Percentiles rank a stretch among this genome's conserved stretches.
These are phyloP conservation scores for Mycena sanguinolenta DNA, from an alignment of 768 basidiomycete species.

Conservation along the genomic window DNA sequence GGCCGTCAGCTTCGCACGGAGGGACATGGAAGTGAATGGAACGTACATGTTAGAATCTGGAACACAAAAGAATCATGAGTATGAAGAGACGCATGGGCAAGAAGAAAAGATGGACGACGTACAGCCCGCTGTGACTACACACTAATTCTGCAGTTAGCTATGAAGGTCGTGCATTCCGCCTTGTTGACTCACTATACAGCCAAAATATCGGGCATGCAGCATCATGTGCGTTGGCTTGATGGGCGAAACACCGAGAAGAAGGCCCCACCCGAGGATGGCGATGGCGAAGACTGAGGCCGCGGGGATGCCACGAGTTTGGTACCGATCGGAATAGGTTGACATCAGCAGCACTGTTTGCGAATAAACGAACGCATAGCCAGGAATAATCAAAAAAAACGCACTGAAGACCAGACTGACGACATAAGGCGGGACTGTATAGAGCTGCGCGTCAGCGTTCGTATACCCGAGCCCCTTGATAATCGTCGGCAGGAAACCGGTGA, in stretches of 20 bases:
- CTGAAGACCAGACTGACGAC: conserved; percentile 31
- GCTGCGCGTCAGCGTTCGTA: conserved; percentile 26
- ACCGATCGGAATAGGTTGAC: conserved; percentile 18
- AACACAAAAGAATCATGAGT: background rate
- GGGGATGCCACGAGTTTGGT: conserved; percentile 27
- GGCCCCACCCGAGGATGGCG: conserved; percentile 22
- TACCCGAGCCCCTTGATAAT: conserved; percentile 32
- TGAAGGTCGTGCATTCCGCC: no score
- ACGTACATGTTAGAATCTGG: background rate
- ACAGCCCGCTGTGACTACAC: conserved; percentile 28
- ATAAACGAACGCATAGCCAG: background rate
- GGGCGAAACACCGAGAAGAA: conserved; percentile 24
- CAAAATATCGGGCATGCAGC: conserved; percentile 24
- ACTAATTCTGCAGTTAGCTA: no score
- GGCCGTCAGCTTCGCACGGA: background rate
- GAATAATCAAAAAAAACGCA: background rate
- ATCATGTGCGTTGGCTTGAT: background rate
- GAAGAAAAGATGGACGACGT: background rate
- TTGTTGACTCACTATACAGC: no score
- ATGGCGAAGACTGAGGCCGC: conserved; percentile 21
- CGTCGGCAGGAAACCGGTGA: conserved; percentile 27
- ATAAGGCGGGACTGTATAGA: conserved; percentile 33
- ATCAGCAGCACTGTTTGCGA: conserved; percentile 20
- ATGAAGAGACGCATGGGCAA: background rate
- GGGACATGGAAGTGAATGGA: background rate